Percentiles rank a stretch among this genome's conserved stretches.
These are phyloP conservation scores for Lecanosticta acicola DNA, from an alignment of 2,329 filamentous ascomycete species.

Conservation along the genomic window DNA sequence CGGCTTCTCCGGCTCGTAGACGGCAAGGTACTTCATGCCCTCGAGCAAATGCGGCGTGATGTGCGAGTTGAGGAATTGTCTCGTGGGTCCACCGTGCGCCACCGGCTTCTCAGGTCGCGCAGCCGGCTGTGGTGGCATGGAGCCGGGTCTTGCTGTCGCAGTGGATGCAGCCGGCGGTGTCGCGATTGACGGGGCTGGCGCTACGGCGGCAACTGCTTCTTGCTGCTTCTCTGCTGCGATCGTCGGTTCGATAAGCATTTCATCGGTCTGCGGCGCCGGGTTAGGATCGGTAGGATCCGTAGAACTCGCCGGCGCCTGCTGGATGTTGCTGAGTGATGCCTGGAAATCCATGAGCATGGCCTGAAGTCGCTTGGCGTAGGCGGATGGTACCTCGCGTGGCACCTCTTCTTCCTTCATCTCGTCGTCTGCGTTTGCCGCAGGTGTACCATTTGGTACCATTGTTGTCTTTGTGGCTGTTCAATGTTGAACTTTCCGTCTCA, in stretches of 20 bases:
- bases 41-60: constrained; percentile 48
- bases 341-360: constrained; percentile 7
- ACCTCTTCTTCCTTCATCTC: constrained; percentile 35
- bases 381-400: constrained; percentile 20
- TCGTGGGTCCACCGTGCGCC: constrained; percentile 44
- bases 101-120: constrained; percentile 35
- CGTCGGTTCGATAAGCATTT: constrained; percentile 18
- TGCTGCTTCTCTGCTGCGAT: constrained; percentile 17
- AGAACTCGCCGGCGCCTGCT: constrained; percentile 9
- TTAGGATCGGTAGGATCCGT: constrained; percentile 21
- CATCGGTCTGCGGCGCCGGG: constrained; percentile 12
- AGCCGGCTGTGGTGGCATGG: constrained; percentile 29
- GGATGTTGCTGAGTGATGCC: constrained; percentile 15
- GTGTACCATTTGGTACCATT: constrained; percentile 24
- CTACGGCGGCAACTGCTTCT: constrained; percentile 5
- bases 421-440: constrained; percentile 21
- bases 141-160: constrained; percentile 22
- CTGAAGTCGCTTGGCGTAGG: constrained; percentile 2
- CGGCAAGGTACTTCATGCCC: constrained; percentile 48
- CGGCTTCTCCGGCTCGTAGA: constrained; percentile 48
- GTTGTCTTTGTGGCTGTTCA: constrained; percentile 25
- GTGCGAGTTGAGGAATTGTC: constrained; percentile 46
- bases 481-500: neutral
- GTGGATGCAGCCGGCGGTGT: constrained; percentile 21
- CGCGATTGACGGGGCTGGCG: constrained; percentile 15